Conservation (phyloP, 768 basidiomycete species). For the Pleurotus tuber-regium region DNA sequence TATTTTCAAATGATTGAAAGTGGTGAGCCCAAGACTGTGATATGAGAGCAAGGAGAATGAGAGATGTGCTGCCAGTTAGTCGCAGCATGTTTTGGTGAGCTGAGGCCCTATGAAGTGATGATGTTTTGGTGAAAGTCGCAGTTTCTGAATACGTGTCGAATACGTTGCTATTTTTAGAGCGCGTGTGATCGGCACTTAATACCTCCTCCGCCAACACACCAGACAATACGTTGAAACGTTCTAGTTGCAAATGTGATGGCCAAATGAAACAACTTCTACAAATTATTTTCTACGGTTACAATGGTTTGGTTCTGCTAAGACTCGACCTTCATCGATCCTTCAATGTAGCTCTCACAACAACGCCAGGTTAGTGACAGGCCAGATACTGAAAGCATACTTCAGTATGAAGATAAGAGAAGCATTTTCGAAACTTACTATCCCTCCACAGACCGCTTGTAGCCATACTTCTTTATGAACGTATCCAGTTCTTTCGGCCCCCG, state of each 20-base stretch:
- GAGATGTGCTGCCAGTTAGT: slow-evolving; percentile 45
- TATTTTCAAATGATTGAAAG: slow-evolving; percentile 73
- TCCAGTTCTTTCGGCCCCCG: slow-evolving; percentile 90
- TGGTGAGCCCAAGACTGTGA: slow-evolving; percentile 35
- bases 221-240: too few relatives aligned
- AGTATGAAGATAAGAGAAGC: slow-evolving; percentile 13
- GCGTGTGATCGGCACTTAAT: slow-evolving; percentile 9
- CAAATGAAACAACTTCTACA: background rate
- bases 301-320: slow-evolving; percentile 22
- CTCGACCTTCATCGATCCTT: slow-evolving; percentile 12
- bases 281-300: slow-evolving; percentile 25
- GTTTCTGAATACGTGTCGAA: slow-evolving; percentile 27
- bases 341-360: slow-evolving; percentile 41
- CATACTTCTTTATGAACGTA: slow-evolving; percentile 69
- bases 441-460: slow-evolving; percentile 64
- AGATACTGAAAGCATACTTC: slow-evolving; percentile 43
- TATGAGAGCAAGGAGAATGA: slow-evolving; percentile 42
- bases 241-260: too few relatives aligned
- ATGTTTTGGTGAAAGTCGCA: slow-evolving; percentile 6
- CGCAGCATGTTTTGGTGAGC: slow-evolving; percentile 38
- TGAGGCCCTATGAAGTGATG: slow-evolving; percentile 11
- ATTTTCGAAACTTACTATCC: slow-evolving; percentile 64
- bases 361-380: slow-evolving; percentile 74
- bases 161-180: slow-evolving; percentile 17
- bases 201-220: too few relatives aligned